phyloP scores from a whole-genome alignment of 2,329 filamentous ascomycete species.

The Epichloe gansuensis region DNA sequence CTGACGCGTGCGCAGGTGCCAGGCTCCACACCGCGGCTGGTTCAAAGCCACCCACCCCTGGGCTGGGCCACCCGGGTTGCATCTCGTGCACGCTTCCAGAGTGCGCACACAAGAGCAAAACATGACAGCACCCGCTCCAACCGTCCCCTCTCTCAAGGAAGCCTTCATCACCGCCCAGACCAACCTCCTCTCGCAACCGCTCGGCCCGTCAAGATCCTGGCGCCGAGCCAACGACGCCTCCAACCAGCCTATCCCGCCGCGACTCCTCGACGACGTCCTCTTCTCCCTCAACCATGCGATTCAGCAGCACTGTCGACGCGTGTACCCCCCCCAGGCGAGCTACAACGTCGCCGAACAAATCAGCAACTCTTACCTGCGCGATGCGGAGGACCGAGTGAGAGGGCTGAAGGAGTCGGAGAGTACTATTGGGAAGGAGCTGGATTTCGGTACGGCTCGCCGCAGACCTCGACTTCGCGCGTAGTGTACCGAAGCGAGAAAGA shows the following conservation, averaged over 20 bases:
- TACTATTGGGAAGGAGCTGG: conserved; percentile 26
- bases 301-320: conserved; percentile 50
- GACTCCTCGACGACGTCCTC: conserved; percentile 43
- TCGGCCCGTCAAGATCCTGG: conserved; percentile 43
- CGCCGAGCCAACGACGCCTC: conserved; percentile 32
- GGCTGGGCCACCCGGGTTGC: too few species aligned
- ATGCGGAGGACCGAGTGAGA: conserved; percentile 26
- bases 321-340: conserved; percentile 54
- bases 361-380: conserved; percentile 46
- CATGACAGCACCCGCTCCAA: conserved; percentile 25
- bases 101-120: too few species aligned
- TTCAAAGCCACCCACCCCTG: too few species aligned
- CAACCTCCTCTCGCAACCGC: conserved; percentile 46
- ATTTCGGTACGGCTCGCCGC: conserved; percentile 26
- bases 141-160: conserved; percentile 50
- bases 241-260: conserved; percentile 29
- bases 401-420: conserved; percentile 23
- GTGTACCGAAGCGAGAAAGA: neutral
- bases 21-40: neutral
- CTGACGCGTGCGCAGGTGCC: neutral
- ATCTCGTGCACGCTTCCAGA: too few species aligned
- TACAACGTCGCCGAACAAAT: conserved; percentile 63
- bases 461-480: too few species aligned
- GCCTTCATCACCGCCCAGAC: conserved; percentile 51
- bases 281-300: conserved; percentile 47